These are phyloP conservation scores for Arthrinium phaeospermum DNA, from an alignment of 2,329 filamentous ascomycete genomes.

Conservation along the genomic window DNA sequence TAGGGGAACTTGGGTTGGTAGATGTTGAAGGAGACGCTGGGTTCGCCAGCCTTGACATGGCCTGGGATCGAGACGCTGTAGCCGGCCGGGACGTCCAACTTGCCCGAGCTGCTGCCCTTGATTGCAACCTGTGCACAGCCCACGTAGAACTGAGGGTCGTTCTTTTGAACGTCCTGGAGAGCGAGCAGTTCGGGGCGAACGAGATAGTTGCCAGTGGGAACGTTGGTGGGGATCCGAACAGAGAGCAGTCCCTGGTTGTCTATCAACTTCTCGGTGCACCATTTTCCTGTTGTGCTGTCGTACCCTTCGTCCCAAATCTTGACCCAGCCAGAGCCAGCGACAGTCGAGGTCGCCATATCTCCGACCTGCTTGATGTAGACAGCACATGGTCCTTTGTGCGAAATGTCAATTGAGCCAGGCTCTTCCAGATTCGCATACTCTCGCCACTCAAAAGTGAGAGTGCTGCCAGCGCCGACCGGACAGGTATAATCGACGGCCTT, in stretches of 20 bases:
- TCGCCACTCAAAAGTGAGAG: constrained; percentile 71
- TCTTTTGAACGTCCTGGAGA: constrained; percentile 65
- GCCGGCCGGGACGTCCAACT: constrained; percentile 52
- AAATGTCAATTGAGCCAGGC: constrained; percentile 62
- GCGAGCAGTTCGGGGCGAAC: constrained; percentile 73
- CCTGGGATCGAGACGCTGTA: constrained; percentile 70
- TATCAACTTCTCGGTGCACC: constrained; percentile 75
- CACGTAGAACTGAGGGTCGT: constrained; percentile 74
- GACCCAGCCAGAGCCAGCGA: constrained; percentile 74
- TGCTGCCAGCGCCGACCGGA: constrained; percentile 55
- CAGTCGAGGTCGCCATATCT: constrained; percentile 57
- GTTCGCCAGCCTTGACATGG: constrained; percentile 60
- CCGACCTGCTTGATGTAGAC: constrained; percentile 75
- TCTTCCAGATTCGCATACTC: constrained; percentile 60
- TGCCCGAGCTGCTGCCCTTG: constrained; percentile 49
- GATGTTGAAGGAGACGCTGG: constrained; percentile 68
- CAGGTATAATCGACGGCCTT: constrained; percentile 54
- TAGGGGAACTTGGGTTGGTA: constrained; percentile 64
- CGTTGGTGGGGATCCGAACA: constrained; percentile 63
- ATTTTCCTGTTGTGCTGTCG: constrained; percentile 58
- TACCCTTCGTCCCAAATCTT: constrained; percentile 78
- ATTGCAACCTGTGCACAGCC: constrained; percentile 76
- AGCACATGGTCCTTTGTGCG: constrained; percentile 66
- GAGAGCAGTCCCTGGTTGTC: constrained; percentile 67
- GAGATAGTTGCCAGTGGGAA: constrained; percentile 73